phyloP scores from a whole-genome alignment of 1,284 basidiomycete genomes.

The Retiboletus flavoniger region DNA sequence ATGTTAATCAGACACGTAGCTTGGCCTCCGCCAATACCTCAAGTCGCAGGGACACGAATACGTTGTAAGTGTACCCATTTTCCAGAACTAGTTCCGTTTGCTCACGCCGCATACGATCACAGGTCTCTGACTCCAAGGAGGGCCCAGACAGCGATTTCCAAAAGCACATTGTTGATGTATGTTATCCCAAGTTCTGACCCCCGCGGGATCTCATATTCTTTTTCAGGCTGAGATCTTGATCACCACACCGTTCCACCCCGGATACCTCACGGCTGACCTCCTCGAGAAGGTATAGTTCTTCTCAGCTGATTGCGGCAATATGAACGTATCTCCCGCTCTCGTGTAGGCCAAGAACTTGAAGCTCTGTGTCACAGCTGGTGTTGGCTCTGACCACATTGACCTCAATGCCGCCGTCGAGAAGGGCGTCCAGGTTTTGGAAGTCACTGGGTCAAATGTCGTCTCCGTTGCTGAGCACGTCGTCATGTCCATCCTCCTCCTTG shows the following conservation, averaged over 20 bases:
- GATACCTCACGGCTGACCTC: slow-evolving; percentile 83
- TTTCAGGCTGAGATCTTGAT: slow-evolving; percentile 70
- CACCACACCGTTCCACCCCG: slow-evolving; percentile 93
- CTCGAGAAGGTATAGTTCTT: slow-evolving; percentile 53
- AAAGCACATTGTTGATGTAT: slow-evolving; percentile 81
- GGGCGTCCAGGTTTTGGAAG: slow-evolving; percentile 82
- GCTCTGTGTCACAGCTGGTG: slow-evolving; percentile 90
- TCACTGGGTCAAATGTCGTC: slow-evolving; percentile 83
- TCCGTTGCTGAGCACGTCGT: slow-evolving; percentile 93
- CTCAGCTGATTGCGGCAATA: background rate
- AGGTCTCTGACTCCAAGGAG: slow-evolving; percentile 89
- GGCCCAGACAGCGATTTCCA: slow-evolving; percentile 84
- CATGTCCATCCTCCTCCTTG: slow-evolving; percentile 73
- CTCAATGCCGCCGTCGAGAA: slow-evolving; percentile 84
- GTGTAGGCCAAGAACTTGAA: slow-evolving; percentile 86
- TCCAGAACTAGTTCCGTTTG: background rate
- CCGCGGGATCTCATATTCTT: slow-evolving; percentile 10
- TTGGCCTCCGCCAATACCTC: slow-evolving; percentile 73
- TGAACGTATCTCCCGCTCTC: slow-evolving; percentile 2
- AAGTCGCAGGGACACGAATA: slow-evolving; percentile 77
- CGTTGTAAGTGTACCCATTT: slow-evolving; percentile 45
- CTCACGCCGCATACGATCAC: slow-evolving; percentile 6
- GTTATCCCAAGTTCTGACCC: slow-evolving; percentile 24
- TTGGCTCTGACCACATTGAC: slow-evolving; percentile 93
- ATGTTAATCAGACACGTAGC: slow-evolving; percentile 40